A percentile compares a stretch with the other conserved stretches of the same genome.
Conservation (phyloP, 2,329 filamentous ascomycete species). For the Penicillium crustosum region DNA sequence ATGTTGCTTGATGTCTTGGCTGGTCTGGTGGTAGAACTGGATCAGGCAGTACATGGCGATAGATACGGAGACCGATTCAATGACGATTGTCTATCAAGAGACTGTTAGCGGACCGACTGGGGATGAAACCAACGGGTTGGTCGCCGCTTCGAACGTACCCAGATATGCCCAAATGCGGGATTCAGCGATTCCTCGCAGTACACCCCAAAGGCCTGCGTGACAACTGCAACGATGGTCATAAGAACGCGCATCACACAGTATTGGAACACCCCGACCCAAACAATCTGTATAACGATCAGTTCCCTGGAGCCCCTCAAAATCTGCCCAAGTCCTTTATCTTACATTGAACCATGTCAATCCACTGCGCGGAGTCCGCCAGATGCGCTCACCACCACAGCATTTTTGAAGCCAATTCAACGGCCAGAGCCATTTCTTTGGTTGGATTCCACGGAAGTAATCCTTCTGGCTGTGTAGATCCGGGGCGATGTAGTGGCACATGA, state of each 20-base stretch:
- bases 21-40: conserved; percentile 81
- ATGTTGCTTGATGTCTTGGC: conserved; percentile 65
- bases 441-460: conserved; percentile 69
- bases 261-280: conserved; percentile 81
- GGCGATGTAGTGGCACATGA: conserved; percentile 36
- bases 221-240: conserved; percentile 75
- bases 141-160: conserved; percentile 52
- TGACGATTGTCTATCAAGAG: conserved; percentile 55
- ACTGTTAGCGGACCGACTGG: not conserved
- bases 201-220: conserved; percentile 65
- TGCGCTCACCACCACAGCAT: conserved; percentile 65
- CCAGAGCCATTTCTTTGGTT: conserved; percentile 70
- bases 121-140: not conserved
- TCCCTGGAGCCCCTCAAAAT: not conserved
- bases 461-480: conserved; percentile 77
- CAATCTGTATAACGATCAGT: conserved; percentile 28
- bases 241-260: conserved; percentile 79
- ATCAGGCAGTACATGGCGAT: conserved; percentile 88
- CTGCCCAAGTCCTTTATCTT: conserved; percentile 2
- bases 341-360: conserved; percentile 75
- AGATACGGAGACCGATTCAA: conserved; percentile 71
- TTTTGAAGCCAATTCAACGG: conserved; percentile 68
- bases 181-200: conserved; percentile 80
- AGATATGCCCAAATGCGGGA: conserved; percentile 79
- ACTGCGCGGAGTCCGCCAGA: conserved; percentile 69